Conservation (phyloP, 2,329 filamentous ascomycete species). For the Xylaria sp. region DNA sequence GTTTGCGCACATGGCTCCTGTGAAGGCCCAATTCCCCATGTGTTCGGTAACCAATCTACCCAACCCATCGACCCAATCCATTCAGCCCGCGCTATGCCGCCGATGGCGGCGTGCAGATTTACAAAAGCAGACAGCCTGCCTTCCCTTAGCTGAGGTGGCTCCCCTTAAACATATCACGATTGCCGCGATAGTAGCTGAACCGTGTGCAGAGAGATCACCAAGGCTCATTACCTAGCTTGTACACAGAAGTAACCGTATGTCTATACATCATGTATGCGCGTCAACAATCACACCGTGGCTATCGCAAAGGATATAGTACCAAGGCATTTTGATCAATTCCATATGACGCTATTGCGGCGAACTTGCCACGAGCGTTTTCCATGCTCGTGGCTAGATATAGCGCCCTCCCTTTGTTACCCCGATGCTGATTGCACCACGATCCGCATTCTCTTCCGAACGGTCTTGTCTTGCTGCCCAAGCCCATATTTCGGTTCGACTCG, state of each 20-base stretch:
- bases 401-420: background rate
- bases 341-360: background rate
- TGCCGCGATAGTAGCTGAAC: background rate
- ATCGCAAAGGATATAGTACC: background rate
- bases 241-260: background rate
- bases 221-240: background rate
- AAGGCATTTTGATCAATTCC: background rate
- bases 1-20: conserved; percentile 8
- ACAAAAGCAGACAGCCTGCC: background rate
- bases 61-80: conserved; percentile 11
- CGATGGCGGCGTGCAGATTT: conserved; percentile 17
- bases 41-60: background rate
- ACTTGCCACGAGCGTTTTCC: background rate
- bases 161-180: background rate
- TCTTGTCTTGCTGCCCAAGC: conserved; percentile 2
- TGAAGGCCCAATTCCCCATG: conserved; percentile 15
- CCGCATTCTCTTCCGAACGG: background rate
- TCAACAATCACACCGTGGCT: background rate
- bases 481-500: background rate
- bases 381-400: conserved; percentile 2
- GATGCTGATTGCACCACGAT: background rate
- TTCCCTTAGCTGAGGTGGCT: background rate
- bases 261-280: background rate
- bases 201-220: background rate
- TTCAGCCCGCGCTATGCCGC: background rate